Evolutionary conservation across 1,139 yeast species (phyloP).

Genomic region (Suhomyces maxii): DNA sequence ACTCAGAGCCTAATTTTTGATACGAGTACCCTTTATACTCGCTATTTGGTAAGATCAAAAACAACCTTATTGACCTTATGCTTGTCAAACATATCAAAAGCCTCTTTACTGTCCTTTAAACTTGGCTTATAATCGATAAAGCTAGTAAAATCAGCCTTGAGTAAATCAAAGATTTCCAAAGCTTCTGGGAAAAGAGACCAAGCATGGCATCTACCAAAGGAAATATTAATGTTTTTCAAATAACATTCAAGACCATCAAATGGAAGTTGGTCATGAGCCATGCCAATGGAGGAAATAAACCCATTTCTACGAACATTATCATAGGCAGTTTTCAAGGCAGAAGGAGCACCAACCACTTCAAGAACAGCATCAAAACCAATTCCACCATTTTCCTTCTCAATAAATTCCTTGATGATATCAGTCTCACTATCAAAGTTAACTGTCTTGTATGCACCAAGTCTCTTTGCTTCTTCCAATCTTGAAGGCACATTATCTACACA

Average conservation of each 20-base stretch:
- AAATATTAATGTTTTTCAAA: slow-evolving; percentile 54
- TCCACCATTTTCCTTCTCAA: slow-evolving; percentile 31
- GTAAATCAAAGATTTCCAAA: slow-evolving; percentile 44
- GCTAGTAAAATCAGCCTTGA: slow-evolving; percentile 44
- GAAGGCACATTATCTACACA: slow-evolving; percentile 54
- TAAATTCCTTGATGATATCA: slow-evolving; percentile 24
- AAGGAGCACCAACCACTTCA: slow-evolving; percentile 56
- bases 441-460: slow-evolving; percentile 44
- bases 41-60: slow-evolving; percentile 27
- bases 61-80: slow-evolving; percentile 60
- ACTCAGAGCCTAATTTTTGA: no score
- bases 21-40: background rate
- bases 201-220: slow-evolving; percentile 67
- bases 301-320: slow-evolving; percentile 60
- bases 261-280: slow-evolving; percentile 61
- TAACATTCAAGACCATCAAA: slow-evolving; percentile 61
- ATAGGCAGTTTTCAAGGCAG: slow-evolving; percentile 52
- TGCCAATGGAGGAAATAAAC: slow-evolving; percentile 59
- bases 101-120: slow-evolving; percentile 46
- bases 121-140: slow-evolving; percentile 50
- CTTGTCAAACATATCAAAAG: slow-evolving; percentile 52
- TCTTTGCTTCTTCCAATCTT: slow-evolving; percentile 45
- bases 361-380: slow-evolving; percentile 57
- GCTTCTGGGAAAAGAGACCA: slow-evolving; percentile 59
- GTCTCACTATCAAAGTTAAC: slow-evolving; percentile 43